phyloP scores from a whole-genome alignment of 345 rosid genomes.

The Moricandia moricandioides region DNA sequence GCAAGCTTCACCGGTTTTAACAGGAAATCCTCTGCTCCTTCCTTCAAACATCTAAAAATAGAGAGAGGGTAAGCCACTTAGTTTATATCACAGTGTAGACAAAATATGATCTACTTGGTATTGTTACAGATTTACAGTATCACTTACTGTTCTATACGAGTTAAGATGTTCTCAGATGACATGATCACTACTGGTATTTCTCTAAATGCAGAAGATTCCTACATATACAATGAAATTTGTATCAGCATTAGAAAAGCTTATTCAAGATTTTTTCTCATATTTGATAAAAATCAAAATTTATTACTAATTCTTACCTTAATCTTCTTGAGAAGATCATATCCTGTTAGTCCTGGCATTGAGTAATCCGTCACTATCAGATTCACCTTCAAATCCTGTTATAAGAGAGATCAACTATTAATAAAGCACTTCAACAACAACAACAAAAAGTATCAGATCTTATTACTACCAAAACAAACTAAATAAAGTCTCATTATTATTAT shows the following conservation, averaged over 20 bases:
- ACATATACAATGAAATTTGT: conserved; percentile 4
- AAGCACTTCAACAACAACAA: not conserved
- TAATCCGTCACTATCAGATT: conserved; percentile 79
- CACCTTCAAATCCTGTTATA: conserved; percentile 64
- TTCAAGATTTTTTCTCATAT: not conserved
- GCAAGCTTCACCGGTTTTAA: conserved; percentile 76
- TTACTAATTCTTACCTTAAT: conserved; percentile 48
- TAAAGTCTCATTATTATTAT: not conserved
- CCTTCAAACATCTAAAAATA: conserved; percentile 62
- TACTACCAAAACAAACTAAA: not conserved
- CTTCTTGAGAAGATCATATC: conserved; percentile 76
- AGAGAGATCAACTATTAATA: not conserved
- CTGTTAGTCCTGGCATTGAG: conserved; percentile 86
- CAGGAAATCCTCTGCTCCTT: conserved; percentile 85
- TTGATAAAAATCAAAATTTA: not conserved
- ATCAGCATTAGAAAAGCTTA: not conserved
- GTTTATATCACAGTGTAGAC: not conserved
- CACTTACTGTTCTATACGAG: conserved; percentile 64
- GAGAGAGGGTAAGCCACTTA: not conserved
- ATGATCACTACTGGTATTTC: conserved; percentile 78
- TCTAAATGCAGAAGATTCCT: conserved; percentile 68
- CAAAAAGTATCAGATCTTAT: not conserved
- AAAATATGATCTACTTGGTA: not conserved
- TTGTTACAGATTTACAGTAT: not conserved
- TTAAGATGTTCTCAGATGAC: conserved; percentile 75